Evolutionary conservation across 495 filamentous ascomycete species (phyloP), one percentile per base, ranked within the genome.

Genomic region (Lasiosphaeriaceae sp.): DNA sequence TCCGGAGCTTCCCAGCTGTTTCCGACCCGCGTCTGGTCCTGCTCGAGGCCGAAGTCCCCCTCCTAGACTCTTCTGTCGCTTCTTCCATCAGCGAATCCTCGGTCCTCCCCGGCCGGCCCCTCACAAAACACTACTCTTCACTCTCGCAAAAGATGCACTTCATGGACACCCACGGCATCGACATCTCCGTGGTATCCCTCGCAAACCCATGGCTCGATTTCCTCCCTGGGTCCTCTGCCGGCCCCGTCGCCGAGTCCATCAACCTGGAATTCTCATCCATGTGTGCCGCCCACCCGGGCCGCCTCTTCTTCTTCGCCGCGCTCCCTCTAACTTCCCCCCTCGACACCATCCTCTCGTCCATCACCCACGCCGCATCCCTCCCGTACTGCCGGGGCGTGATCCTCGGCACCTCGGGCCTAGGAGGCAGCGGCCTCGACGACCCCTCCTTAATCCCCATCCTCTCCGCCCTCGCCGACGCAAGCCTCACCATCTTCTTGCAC

Each of bases 191-290:
- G 9, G 83, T 97, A 66, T 92, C 88, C 0, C 86, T 96, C 44
- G 93, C 93, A 21, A 97, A 97, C 68, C 93, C 93, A 1, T 97
- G 93, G 93, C 82, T 97, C 1, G 93, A 96, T 70, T 96, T 96
- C 66, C 75, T 96, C 0, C 74, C 81, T 0, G 62, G 84, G 0
- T 61, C 71, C 20, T 82, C 87, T 55, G 88, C 88, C 2, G 80
- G 79, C 12, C 66, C 73, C 43, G 81, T 83, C 55, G 88, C 90
- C 0, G 56, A 76, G 34, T 73, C 69, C 4, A 83, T 96, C 69
- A 97, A 96, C 71, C 74, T 88, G 60, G 88, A 92, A 43, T 83
- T 96, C 24, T 79, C 90, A 52, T 54, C 66, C 11, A 83, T 87
- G 60, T 96, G 92, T 70, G 61, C 67, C 35, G 29, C 72, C 65